Conservation (phyloP, 345 rosid genomes). For the Melaleuca alternifolia region DNA sequence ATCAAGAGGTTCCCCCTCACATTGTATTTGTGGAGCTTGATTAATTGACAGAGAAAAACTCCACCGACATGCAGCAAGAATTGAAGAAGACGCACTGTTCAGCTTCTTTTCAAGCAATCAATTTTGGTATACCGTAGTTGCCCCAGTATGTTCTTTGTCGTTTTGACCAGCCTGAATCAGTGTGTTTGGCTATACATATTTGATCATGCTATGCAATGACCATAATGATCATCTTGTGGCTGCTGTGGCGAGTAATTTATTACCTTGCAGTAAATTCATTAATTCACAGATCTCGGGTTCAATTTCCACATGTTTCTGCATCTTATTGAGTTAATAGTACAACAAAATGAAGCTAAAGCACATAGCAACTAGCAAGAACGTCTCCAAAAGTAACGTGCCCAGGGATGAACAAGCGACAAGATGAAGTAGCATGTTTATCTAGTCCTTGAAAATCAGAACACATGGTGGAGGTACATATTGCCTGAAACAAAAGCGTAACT, state of each 20-base stretch:
- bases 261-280: not conserved
- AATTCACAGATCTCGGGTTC: not conserved
- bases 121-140: not conserved
- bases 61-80: not conserved
- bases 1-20: not conserved
- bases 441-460: not conserved
- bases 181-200: not conserved
- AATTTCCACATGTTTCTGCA: not conserved
- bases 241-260: not conserved
- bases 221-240: not conserved
- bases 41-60: not conserved
- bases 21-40: not conserved
- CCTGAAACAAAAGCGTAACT: not conserved
- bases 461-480: not conserved
- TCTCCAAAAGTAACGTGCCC: not conserved
- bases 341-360: not conserved
- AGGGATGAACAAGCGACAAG: not conserved
- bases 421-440: not conserved
- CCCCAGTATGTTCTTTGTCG: not conserved
- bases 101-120: not conserved
- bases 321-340: not conserved
- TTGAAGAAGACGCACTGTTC: not conserved
- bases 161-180: not conserved
- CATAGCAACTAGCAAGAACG: not conserved
- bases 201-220: not conserved